A percentile compares a stretch with the other conserved stretches of the same genome.
Evolutionary conservation across 2,329 filamentous ascomycete species (phyloP).

Genomic region (Cercospora sp.): DNA sequence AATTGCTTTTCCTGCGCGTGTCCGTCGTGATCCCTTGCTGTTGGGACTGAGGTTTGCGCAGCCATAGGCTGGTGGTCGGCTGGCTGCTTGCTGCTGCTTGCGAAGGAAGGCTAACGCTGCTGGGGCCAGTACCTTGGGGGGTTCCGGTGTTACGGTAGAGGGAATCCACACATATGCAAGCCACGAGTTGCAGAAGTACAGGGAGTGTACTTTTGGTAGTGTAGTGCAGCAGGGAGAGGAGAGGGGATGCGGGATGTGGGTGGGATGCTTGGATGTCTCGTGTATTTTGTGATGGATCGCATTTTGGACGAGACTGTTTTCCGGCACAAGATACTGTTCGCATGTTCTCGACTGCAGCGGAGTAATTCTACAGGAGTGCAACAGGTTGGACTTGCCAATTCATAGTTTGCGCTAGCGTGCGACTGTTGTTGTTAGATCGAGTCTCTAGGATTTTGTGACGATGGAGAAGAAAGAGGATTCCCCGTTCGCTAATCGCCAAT

Average conservation of each 20-base stretch:
- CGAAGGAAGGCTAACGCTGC: background rate
- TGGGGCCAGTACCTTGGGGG: background rate
- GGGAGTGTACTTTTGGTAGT: background rate
- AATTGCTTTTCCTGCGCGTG: background rate
- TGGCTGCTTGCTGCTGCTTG: background rate
- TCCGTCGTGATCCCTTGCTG: background rate
- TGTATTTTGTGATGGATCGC: background rate
- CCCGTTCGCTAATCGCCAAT: constrained; percentile 1
- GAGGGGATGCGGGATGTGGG: constrained; percentile 1
- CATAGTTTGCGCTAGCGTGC: background rate
- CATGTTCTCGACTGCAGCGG: background rate
- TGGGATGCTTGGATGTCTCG: background rate
- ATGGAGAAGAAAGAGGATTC: background rate
- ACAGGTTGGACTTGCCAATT: background rate
- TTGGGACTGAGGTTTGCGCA: background rate
- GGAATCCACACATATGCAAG: background rate
- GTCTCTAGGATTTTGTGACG: background rate
- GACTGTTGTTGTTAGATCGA: background rate
- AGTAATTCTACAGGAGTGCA: background rate
- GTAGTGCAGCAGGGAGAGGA: background rate
- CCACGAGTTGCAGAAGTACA: constrained; percentile 4
- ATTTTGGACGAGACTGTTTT: background rate
- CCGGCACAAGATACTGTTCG: background rate
- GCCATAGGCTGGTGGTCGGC: background rate
- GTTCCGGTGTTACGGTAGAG: background rate